phyloP scores from a whole-genome alignment of 208 protist species.

The Spongospora subterranea region DNA sequence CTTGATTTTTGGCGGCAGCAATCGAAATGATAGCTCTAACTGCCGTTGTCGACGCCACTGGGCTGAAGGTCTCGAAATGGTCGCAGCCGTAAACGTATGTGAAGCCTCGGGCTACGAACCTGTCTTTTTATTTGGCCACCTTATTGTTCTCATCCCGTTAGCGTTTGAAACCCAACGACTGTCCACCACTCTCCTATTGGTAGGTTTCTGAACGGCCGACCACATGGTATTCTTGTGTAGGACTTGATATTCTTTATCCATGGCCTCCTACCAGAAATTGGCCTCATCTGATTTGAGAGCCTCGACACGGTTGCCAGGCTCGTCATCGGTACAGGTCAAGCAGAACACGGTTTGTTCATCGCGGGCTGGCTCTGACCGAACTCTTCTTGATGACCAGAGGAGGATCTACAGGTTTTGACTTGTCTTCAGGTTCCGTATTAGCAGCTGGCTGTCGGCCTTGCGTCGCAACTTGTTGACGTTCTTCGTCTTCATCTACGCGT shows the following conservation, averaged over 20 bases:
- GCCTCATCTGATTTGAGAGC: neutral
- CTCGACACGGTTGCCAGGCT: neutral
- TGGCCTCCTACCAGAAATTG: neutral
- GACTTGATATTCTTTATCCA: neutral
- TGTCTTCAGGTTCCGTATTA: neutral
- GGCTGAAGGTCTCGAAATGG: neutral
- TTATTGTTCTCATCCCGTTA: constrained; percentile 30
- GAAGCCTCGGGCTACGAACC: constrained; percentile 21
- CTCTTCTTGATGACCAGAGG: neutral
- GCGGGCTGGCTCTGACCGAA: neutral
- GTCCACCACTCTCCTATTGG: constrained; percentile 6
- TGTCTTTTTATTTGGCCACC: neutral
- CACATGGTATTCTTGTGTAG: neutral
- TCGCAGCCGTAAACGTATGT: neutral
- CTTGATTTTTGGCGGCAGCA: neutral
- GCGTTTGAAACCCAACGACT: constrained; percentile 46
- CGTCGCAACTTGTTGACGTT: neutral
- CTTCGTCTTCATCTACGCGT: neutral
- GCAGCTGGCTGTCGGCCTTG: neutral
- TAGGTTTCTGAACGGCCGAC: neutral
- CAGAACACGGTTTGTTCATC: neutral
- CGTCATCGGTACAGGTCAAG: neutral
- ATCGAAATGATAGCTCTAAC: constrained; percentile 37
- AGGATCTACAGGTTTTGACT: too few relatives aligned
- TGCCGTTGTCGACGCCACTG: constrained; percentile 34